phyloP scores from a whole-genome alignment of 805 yeast species.

The Wickerhamomyces ciferrii region DNA sequence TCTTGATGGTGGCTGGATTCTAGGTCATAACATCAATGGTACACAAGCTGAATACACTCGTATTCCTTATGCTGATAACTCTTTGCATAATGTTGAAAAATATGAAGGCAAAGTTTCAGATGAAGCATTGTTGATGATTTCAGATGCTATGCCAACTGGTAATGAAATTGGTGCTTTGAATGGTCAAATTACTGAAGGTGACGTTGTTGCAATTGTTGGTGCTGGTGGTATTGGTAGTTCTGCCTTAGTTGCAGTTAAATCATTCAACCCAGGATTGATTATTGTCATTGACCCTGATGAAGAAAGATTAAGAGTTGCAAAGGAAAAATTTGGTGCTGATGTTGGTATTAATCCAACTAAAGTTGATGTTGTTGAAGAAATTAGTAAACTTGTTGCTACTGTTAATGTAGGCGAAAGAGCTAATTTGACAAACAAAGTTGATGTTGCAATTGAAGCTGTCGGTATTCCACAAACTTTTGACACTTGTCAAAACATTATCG shows the following conservation, averaged over 20 bases:
- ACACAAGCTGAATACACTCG: constrained; percentile 61
- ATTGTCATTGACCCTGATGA: constrained; percentile 59
- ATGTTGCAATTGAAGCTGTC: constrained; percentile 60
- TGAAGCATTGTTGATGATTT: constrained; percentile 52
- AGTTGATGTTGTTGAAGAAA: constrained; percentile 33
- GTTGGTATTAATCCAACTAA: constrained; percentile 47
- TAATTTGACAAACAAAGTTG: constrained; percentile 42
- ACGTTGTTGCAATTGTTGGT: constrained; percentile 59
- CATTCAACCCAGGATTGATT: constrained; percentile 48
- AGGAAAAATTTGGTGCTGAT: constrained; percentile 54
- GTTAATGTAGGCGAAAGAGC: constrained; percentile 18
- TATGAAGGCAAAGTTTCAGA: constrained; percentile 33
- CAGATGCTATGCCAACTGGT: constrained; percentile 65
- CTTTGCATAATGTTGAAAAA: constrained; percentile 26
- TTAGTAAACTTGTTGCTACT: constrained; percentile 24
- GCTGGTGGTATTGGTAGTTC: constrained; percentile 66
- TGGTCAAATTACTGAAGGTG: constrained; percentile 48
- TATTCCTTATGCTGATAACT: constrained; percentile 43
- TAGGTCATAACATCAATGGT: constrained; percentile 59
- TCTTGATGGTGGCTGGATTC: constrained; percentile 46
- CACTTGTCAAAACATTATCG: constrained; percentile 48
- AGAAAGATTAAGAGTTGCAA: constrained; percentile 51
- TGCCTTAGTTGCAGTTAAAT: constrained; percentile 50
- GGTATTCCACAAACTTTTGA: constrained; percentile 61
- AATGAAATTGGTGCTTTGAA: constrained; percentile 60